Percentiles rank a stretch among this genome's conserved stretches.
Evolutionary conservation across 768 basidiomycete genomes (phyloP).

Genomic region (Agrocybe praecox): DNA sequence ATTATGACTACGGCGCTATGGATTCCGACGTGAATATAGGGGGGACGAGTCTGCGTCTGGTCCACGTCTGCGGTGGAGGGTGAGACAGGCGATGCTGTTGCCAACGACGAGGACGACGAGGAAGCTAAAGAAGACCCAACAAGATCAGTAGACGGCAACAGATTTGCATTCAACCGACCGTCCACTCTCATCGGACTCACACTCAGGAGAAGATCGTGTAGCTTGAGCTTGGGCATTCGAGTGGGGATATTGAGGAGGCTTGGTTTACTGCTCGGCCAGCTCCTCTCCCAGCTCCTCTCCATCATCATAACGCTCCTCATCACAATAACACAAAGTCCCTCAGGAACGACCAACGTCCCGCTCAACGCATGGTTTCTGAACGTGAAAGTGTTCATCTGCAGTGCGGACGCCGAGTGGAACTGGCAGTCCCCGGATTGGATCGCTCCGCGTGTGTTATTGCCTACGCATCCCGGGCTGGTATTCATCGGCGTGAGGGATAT

Average conservation of each 20-base stretch:
- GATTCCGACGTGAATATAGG: constrained; percentile 44
- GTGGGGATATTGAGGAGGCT: constrained; percentile 66
- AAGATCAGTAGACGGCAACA: no score
- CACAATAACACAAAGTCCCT: constrained; percentile 19
- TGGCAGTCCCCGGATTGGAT: constrained; percentile 83
- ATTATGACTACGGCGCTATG: constrained; percentile 49
- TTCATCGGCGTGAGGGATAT: constrained; percentile 77
- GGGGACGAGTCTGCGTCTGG: no score
- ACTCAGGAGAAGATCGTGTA: constrained; percentile 60
- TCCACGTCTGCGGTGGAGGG: no score
- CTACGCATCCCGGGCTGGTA: constrained; percentile 61
- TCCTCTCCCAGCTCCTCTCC: no score
- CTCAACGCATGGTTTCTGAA: constrained; percentile 74
- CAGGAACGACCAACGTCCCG: constrained; percentile 30
- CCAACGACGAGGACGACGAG: no score
- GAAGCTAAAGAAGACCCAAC: no score
- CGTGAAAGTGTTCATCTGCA: constrained; percentile 69
- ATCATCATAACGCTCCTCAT: constrained; percentile 38
- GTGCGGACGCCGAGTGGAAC: constrained; percentile 80
- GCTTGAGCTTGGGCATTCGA: constrained; percentile 75
- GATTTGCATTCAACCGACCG: no score
- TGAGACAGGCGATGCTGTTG: no score
- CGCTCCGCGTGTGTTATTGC: constrained; percentile 72
- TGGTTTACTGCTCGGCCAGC: constrained; percentile 53
- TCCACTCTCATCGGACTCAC: no score